Percentiles rank a stretch among this genome's conserved stretches.
Evolutionary conservation across 768 basidiomycete species (phyloP).

Genomic region (Lactarius sanguifluus): DNA sequence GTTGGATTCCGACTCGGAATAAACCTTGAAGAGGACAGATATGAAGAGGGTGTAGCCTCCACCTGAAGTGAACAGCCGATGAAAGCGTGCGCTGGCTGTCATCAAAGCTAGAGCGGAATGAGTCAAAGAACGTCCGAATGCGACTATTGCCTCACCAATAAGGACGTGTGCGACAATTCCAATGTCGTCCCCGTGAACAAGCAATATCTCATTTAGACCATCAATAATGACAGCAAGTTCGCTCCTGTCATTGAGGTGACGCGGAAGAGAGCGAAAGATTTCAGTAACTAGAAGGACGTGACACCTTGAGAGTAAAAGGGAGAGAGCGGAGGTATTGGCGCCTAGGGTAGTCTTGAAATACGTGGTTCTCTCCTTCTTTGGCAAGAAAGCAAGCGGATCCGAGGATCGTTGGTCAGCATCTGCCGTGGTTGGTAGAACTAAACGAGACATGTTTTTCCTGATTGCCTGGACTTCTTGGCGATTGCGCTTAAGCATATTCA

Average conservation of each 20-base stretch:
- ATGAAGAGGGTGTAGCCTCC: conserved; percentile 76
- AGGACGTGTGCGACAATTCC: conserved; percentile 74
- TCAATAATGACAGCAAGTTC: conserved; percentile 68
- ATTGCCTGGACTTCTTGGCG: conserved; percentile 67
- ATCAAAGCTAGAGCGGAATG: conserved; percentile 52
- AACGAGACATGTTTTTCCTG: conserved; percentile 61
- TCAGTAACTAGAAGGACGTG: conserved; percentile 67
- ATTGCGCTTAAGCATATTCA: conserved; percentile 61
- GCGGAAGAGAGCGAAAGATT: conserved; percentile 68
- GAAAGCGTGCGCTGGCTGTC: conserved; percentile 74
- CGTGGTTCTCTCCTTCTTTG: conserved; percentile 8
- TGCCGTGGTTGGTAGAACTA: conserved; percentile 54
- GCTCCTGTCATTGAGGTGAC: conserved; percentile 66
- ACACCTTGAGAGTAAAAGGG: conserved; percentile 64
- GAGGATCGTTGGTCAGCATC: neutral
- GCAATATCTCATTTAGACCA: conserved; percentile 66
- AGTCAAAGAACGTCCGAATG: neutral
- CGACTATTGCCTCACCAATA: conserved; percentile 52
- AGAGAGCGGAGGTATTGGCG: conserved; percentile 43
- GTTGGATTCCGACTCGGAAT: conserved; percentile 58
- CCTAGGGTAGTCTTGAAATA: conserved; percentile 27
- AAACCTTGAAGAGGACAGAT: conserved; percentile 68
- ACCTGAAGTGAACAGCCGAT: conserved; percentile 69
- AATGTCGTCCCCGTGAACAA: conserved; percentile 68
- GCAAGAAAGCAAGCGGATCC: conserved; percentile 26